Evolutionary conservation across 306 rosid genomes (phyloP).

Genomic region (Morella rubra): DNA sequence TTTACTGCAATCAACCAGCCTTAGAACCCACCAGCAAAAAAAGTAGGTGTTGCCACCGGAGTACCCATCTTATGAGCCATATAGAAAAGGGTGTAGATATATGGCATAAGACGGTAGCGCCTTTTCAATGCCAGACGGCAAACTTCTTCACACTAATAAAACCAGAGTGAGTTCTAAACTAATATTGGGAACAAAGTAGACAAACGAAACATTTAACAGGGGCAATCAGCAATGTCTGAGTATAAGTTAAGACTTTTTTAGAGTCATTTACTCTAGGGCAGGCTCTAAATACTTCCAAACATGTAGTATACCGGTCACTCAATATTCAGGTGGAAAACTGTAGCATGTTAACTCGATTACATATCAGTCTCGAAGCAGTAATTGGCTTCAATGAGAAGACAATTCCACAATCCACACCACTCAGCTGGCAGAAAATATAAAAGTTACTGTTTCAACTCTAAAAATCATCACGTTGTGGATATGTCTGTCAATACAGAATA

Average conservation of each 20-base stretch:
- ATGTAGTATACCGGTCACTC: slow-evolving; percentile 7
- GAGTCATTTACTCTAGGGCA: slow-evolving; percentile 5
- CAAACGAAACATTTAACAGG: background rate
- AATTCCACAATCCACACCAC: background rate
- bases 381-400: background rate
- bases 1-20: slow-evolving; percentile 25
- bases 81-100: slow-evolving; percentile 82
- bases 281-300: background rate
- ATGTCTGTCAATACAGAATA: background rate
- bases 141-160: slow-evolving; percentile 85
- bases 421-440: background rate
- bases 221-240: slow-evolving; percentile 8
- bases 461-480: no score
- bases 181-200: slow-evolving; percentile 3
- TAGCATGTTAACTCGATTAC: slow-evolving; percentile 10
- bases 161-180: slow-evolving; percentile 33
- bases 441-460: background rate
- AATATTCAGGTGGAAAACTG: slow-evolving; percentile 21
- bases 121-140: slow-evolving; percentile 85
- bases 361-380: background rate
- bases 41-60: slow-evolving; percentile 76
- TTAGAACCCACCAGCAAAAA: slow-evolving; percentile 78
- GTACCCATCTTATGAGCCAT: slow-evolving; percentile 79
- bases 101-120: slow-evolving; percentile 79
- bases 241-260: slow-evolving; percentile 6